A percentile compares a stretch with the other conserved stretches of the same genome.
These are phyloP conservation scores for Dissophora globulifera DNA, from an alignment of 192 early-diverging fungal genomes.

Conservation along the genomic window DNA sequence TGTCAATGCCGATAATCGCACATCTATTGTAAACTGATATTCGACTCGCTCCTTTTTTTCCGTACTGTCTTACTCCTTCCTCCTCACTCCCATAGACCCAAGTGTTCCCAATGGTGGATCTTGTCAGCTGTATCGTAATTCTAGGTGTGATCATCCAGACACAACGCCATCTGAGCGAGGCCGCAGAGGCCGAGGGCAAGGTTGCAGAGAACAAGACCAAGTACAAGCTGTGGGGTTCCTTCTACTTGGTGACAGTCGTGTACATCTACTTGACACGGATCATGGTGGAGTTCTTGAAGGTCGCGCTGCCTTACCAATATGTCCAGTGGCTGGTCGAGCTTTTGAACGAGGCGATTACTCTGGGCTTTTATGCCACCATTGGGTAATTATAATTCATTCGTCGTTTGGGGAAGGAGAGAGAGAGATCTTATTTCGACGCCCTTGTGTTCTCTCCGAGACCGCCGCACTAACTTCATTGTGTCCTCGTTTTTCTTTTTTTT, in stretches of 20 bases:
- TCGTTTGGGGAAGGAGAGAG: no score
- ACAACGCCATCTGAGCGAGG: conserved; percentile 57
- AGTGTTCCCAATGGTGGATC: conserved; percentile 58
- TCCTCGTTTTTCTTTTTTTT: conserved; percentile 2
- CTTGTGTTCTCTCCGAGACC: no score
- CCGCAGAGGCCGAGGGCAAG: conserved; percentile 62
- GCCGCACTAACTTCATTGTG: no score
- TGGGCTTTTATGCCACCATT: conserved; percentile 60
- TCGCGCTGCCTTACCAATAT: conserved; percentile 60
- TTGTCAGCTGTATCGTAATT: conserved; percentile 58
- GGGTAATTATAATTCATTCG: conserved; percentile 45
- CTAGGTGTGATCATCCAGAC: conserved; percentile 66
- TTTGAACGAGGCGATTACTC: conserved; percentile 57
- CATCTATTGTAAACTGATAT: not conserved
- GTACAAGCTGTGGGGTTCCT: conserved; percentile 65
- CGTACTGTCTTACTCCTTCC: not conserved
- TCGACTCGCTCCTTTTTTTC: not conserved
- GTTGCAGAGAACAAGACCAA: conserved; percentile 58
- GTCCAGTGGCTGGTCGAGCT: conserved; percentile 62
- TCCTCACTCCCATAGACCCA: conserved; percentile 31
- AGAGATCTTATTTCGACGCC: no score
- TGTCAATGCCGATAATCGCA: not conserved
- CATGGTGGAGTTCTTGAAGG: conserved; percentile 57
- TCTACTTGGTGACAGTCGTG: conserved; percentile 62
- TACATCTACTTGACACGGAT: conserved; percentile 65